These are phyloP conservation scores for Mycena citricolor DNA, from an alignment of 1,284 basidiomycete species.

Conservation along the genomic window DNA sequence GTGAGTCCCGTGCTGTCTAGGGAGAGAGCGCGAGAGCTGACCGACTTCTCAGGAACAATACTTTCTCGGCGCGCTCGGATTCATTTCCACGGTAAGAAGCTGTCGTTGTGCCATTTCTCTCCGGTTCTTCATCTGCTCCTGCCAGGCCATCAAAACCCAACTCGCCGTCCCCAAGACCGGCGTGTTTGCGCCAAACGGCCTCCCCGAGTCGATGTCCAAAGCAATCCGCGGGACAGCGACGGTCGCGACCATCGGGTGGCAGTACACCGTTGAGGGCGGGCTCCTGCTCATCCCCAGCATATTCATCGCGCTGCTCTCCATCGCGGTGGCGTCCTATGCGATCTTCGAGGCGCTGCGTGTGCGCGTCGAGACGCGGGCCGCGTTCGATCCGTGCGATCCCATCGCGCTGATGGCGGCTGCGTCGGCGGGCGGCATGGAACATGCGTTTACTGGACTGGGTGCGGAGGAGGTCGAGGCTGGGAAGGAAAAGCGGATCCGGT, in stretches of 20 bases:
- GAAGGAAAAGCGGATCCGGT: not conserved
- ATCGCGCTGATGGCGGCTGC: conserved; percentile 9
- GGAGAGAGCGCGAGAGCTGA: too few relatives aligned
- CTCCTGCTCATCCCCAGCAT: conserved; percentile 5
- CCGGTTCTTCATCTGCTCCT: too few relatives aligned
- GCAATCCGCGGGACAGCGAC: not conserved
- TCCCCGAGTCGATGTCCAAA: too few relatives aligned
- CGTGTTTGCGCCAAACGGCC: too few relatives aligned
- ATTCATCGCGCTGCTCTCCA: conserved; percentile 2
- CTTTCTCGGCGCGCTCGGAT: too few relatives aligned
- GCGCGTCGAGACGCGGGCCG: not conserved
- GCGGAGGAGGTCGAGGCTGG: not conserved
- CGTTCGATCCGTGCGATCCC: conserved; percentile 8
- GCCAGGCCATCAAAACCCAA: too few relatives aligned
- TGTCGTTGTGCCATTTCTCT: too few relatives aligned
- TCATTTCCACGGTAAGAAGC: too few relatives aligned
- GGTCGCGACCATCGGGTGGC: not conserved
- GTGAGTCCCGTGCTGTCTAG: too few relatives aligned
- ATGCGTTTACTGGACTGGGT: conserved; percentile 1
- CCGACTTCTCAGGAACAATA: too few relatives aligned
- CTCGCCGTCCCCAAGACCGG: too few relatives aligned
- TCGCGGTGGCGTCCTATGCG: not conserved
- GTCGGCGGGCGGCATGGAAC: conserved; percentile 7
- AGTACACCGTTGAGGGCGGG: too few relatives aligned
- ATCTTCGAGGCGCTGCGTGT: not conserved